phyloP scores from a whole-genome alignment of 352 stramenopile species.

The Globisporangium paroecandrum region DNA sequence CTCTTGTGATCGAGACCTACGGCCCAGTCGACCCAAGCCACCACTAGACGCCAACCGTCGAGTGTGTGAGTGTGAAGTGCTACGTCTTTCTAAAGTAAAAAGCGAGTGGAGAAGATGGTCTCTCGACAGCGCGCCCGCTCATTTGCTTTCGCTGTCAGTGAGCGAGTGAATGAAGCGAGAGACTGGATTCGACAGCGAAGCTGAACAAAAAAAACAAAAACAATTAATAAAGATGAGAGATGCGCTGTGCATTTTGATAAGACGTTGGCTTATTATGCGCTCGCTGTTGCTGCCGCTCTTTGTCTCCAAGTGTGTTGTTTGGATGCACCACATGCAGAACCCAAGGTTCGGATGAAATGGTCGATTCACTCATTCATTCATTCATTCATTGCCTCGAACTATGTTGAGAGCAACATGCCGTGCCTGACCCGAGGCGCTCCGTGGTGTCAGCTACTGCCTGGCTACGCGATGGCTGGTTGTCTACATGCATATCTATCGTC shows the following conservation, averaged over 20 bases:
- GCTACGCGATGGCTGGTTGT: not conserved
- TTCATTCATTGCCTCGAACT: not conserved
- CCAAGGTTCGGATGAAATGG: not conserved
- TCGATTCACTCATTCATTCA: not conserved
- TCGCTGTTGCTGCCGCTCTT: not conserved
- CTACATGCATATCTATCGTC: slow-evolving; percentile 36
- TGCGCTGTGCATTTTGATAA: slow-evolving; percentile 7
- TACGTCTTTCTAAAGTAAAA: slow-evolving; percentile 15
- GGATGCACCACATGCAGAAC: too few relatives aligned
- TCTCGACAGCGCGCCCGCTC: not conserved
- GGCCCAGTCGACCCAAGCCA: slow-evolving; percentile 77
- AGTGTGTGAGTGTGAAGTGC: slow-evolving; percentile 3
- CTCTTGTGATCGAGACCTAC: slow-evolving; percentile 87
- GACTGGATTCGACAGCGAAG: not conserved
- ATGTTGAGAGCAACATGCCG: not conserved
- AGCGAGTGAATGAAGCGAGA: not conserved
- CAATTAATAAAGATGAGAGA: slow-evolving; percentile 11
- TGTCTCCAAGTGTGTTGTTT: not conserved
- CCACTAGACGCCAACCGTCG: slow-evolving; percentile 41
- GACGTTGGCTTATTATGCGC: not conserved
- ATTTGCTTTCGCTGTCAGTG: not conserved
- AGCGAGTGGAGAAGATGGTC: not conserved
- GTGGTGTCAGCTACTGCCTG: not conserved
- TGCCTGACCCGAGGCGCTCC: not conserved
- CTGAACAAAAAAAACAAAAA: slow-evolving; percentile 2